Evolutionary conservation across 495 filamentous ascomycete genomes (phyloP), one percentile per base, ranked within the genome.

Genomic region (Durotheca rogersii): DNA sequence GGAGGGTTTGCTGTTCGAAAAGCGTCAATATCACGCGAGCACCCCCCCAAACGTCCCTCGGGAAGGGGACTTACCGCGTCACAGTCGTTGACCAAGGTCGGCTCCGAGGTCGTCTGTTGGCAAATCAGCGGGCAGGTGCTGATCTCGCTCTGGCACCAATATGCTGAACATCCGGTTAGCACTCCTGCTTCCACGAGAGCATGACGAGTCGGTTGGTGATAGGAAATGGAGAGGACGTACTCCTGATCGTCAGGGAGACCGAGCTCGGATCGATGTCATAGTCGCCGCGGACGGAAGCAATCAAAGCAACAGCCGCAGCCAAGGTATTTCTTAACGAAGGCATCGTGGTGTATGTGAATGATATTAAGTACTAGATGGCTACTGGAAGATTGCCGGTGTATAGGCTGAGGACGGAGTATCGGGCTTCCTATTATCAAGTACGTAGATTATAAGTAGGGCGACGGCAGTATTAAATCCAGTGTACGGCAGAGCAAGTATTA

Each of bases 101-200:
- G 52, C 30, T 74, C 75, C 7, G 74, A 68, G 9, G 80, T 61
- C 18, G 80, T 63, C 59, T 95, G 87, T 31, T 85, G 72, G 72
- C 90, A 96, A 60, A 96, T 81, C 45, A 89, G 72, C 5, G 87
- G 87, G 66, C 89, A 94, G 39, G 78, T 70, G 35, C 79, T 78
- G 38, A 67, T 73, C 65, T 94, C 85, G 47, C 78, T 69, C 11
- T 65, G 47, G 67, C 89, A 94, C 89, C 89, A 94, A 31, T 70
- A 67, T 25, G 76, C 84, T 88, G 61, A 9, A 43, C 18, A 33
- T 41, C 23, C 19, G 4, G 53, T 67, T 65, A 72, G 67, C 20
- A 43, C 39, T 45, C 16, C 14, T 29, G 3, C 34, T 23, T 15
- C 18, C 12, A n/a, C n/a, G n/a, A n/a, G 29, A 11, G 31, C 5